Conservation (phyloP, 2,329 filamentous ascomycete genomes). For the Trichoderma asperellum region DNA sequence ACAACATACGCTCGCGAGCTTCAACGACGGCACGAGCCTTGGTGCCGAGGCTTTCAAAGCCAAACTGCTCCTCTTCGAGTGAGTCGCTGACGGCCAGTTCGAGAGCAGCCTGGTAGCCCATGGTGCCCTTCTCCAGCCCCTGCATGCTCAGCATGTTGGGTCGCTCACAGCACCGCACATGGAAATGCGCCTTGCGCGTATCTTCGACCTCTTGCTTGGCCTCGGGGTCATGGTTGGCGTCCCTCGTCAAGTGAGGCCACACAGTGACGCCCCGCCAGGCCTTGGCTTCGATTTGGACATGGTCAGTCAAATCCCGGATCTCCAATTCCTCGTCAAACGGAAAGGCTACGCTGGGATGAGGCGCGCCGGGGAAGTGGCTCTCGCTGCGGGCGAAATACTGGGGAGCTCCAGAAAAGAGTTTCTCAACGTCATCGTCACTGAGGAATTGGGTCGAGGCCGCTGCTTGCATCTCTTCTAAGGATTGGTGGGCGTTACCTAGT, state of each 20-base stretch:
- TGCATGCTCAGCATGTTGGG: constrained; percentile 76
- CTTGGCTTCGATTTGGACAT: constrained; percentile 64
- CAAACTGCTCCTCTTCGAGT: constrained; percentile 64
- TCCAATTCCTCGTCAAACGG: constrained; percentile 67
- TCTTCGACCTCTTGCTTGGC: constrained; percentile 49
- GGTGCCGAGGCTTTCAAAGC: constrained; percentile 59
- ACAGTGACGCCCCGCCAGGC: constrained; percentile 66
- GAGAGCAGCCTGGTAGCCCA: constrained; percentile 70
- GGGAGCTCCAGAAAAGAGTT: constrained; percentile 75
- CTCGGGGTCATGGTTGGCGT: constrained; percentile 51
- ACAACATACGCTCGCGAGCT: constrained; percentile 61
- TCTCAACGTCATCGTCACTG: constrained; percentile 63
- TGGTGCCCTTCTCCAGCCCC: constrained; percentile 70
- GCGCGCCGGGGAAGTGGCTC: constrained; percentile 62
- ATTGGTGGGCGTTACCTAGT: constrained; percentile 17
- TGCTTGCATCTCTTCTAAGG: constrained; percentile 42
- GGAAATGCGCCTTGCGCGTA: constrained; percentile 59
- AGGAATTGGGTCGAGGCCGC: constrained; percentile 53
- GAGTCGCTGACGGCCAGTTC: constrained; percentile 68
- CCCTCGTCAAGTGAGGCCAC: constrained; percentile 63
- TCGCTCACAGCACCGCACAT: constrained; percentile 61
- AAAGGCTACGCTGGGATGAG: constrained; percentile 66
- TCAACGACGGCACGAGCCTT: constrained; percentile 60
- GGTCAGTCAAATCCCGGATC: constrained; percentile 67
- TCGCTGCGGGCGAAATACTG: constrained; percentile 68